A percentile compares a stretch with the other conserved stretches of the same genome.
These are phyloP conservation scores for Kazachstania martiniae DNA, from an alignment of 805 yeast species.

Conservation along the genomic window DNA sequence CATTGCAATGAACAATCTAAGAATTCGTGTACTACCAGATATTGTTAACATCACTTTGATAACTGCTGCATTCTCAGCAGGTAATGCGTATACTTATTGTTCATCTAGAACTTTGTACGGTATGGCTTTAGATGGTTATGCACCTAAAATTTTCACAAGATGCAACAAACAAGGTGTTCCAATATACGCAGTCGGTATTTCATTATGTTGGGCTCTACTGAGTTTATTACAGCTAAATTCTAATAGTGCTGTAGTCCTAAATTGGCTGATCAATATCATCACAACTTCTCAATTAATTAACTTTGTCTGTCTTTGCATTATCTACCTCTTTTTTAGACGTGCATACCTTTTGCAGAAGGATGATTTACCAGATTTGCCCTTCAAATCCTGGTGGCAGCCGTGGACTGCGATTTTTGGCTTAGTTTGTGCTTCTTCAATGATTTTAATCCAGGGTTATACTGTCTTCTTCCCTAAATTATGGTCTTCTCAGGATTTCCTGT, in stretches of 20 bases:
- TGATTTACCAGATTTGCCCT: conserved; percentile 33
- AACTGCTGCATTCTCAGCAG: conserved; percentile 72
- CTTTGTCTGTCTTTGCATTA: conserved; percentile 44
- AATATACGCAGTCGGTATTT: conserved; percentile 40
- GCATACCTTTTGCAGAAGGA: conserved; percentile 46
- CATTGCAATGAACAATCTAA: conserved; percentile 65
- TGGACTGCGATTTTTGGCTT: conserved; percentile 42
- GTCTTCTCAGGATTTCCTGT: conserved; percentile 51
- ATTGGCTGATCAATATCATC: conserved; percentile 63
- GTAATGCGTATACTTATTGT: conserved; percentile 69
- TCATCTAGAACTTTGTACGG: conserved; percentile 62
- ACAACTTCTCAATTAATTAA: conserved; percentile 61
- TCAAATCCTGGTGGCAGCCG: conserved; percentile 50
- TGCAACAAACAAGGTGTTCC: conserved; percentile 67
- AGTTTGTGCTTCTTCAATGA: conserved; percentile 37
- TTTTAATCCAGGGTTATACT: conserved; percentile 55
- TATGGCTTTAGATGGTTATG: conserved; percentile 58
- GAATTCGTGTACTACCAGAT: conserved; percentile 58
- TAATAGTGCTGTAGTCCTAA: conserved; percentile 50
- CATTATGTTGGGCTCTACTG: conserved; percentile 49
- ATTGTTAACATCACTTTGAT: conserved; percentile 70
- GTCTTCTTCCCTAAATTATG: conserved; percentile 61
- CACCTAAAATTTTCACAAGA: conserved; percentile 53
- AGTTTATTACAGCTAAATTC: conserved; percentile 55
- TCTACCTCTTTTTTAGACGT: conserved; percentile 51